These are phyloP conservation scores for Orychophragmus violaceus DNA, from an alignment of 345 rosid species.

Conservation along the genomic window DNA sequence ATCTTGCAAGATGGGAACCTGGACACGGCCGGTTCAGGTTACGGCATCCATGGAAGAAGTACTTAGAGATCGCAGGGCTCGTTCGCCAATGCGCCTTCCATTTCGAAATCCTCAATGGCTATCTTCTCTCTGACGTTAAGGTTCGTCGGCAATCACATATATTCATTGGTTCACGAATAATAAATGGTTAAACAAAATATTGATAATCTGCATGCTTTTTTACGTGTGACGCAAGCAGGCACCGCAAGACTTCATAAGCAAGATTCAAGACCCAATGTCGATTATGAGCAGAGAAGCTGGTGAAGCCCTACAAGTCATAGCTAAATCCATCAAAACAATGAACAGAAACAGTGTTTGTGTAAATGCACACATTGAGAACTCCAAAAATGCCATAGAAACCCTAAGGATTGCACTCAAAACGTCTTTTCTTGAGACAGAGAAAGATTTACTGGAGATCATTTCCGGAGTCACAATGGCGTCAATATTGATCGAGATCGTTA, in stretches of 20 bases:
- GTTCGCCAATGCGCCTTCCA: conserved; percentile 70
- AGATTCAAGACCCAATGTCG: conserved; percentile 43
- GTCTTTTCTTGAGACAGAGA: conserved; percentile 19
- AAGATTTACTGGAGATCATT: conserved; percentile 39
- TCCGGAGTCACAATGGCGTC: conserved; percentile 60
- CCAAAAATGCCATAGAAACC: conserved; percentile 43
- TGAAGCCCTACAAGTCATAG: conserved; percentile 48
- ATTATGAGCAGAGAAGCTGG: conserved; percentile 45
- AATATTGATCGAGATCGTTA: conserved; percentile 42
- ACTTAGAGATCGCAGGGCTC: conserved; percentile 53
- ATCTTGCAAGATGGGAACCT: conserved; percentile 90
- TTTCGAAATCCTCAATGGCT: conserved; percentile 56
- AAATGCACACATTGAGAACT: conserved; percentile 38
- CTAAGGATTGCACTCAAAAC: conserved; percentile 40
- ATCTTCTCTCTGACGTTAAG: conserved; percentile 38
- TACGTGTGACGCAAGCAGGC: conserved; percentile 35
- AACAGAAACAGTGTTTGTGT: conserved; percentile 30
- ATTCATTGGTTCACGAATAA: no score
- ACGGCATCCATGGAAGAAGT: conserved; percentile 74
- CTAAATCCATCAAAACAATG: conserved; percentile 55
- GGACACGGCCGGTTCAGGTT: conserved; percentile 57
- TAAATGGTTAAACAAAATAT: no score
- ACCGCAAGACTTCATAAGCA: conserved; percentile 35
- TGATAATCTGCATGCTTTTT: neutral
- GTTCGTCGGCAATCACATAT: conserved; percentile 28